Evolutionary conservation across 345 rosid genomes (phyloP).

Genomic region (Salix udensis): DNA sequence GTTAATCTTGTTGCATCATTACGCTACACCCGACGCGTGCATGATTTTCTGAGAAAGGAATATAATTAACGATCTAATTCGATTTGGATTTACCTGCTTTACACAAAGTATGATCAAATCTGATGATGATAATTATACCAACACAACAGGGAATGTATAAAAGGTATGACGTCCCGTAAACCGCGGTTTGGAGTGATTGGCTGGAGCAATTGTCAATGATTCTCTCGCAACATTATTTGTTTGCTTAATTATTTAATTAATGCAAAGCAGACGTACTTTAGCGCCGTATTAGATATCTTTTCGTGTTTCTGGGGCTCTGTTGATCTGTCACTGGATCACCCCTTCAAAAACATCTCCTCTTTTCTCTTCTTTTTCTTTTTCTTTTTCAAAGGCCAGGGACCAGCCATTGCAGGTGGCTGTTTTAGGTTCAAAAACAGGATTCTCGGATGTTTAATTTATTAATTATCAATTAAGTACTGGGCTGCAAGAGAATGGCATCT

Average conservation of each 20-base stretch:
- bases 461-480: background rate
- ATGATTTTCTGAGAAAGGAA: background rate
- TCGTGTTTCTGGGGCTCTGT: slow-evolving; percentile 22
- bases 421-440: background rate
- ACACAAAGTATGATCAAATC: slow-evolving; percentile 24
- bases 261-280: slow-evolving; percentile 50
- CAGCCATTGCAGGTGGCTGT: slow-evolving; percentile 16
- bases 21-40: background rate
- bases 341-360: background rate
- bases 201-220: slow-evolving; percentile 32
- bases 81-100: slow-evolving; percentile 15
- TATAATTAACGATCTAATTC: background rate
- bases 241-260: slow-evolving; percentile 25
- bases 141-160: slow-evolving; percentile 18
- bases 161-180: slow-evolving; percentile 36
- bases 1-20: background rate
- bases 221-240: slow-evolving; percentile 21
- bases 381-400: slow-evolving; percentile 40
- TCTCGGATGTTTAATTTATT: background rate
- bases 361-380: slow-evolving; percentile 4
- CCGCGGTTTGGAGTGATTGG: slow-evolving; percentile 29
- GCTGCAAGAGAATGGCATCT: slow-evolving; percentile 3
- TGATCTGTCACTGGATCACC: slow-evolving; percentile 5
- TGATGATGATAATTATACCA: slow-evolving; percentile 8
- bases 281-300: slow-evolving; percentile 33